Percentiles rank a stretch among this genome's conserved stretches.
phyloP scores from a whole-genome alignment of 306 rosid species.

The Castanea crenata region DNA sequence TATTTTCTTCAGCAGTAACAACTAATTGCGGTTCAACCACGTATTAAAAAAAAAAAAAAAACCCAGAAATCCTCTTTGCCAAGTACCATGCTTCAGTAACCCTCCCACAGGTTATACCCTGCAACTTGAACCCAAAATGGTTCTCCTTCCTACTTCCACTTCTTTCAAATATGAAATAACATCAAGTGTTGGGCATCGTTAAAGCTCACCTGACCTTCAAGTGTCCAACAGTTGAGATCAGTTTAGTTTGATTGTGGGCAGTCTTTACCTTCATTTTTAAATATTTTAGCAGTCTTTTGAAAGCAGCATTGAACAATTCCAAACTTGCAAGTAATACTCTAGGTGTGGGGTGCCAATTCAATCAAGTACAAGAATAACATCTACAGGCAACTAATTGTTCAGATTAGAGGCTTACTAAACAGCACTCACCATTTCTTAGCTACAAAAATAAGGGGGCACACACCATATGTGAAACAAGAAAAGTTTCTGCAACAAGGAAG shows the following conservation, averaged over 20 bases:
- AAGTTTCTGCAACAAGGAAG: too few relatives aligned
- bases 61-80: neutral
- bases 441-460: too few relatives aligned
- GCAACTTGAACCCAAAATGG: neutral
- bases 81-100: neutral
- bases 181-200: neutral
- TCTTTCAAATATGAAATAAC: neutral
- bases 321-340: neutral
- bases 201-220: neutral
- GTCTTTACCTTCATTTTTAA: neutral
- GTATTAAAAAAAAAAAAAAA: neutral
- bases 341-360: neutral
- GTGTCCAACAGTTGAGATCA: neutral
- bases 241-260: neutral
- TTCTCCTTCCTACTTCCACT: too few relatives aligned
- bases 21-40: neutral
- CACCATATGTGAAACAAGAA: too few relatives aligned
- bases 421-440: too few relatives aligned
- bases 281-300: neutral
- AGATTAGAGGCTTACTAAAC: too few relatives aligned
- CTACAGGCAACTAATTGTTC: neutral
- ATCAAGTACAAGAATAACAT: neutral
- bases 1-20: neutral
- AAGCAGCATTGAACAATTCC: neutral
- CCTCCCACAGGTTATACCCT: neutral